These are phyloP conservation scores for Trichosanthes truncata DNA, from an alignment of 306 rosid species.

Conservation along the genomic window DNA sequence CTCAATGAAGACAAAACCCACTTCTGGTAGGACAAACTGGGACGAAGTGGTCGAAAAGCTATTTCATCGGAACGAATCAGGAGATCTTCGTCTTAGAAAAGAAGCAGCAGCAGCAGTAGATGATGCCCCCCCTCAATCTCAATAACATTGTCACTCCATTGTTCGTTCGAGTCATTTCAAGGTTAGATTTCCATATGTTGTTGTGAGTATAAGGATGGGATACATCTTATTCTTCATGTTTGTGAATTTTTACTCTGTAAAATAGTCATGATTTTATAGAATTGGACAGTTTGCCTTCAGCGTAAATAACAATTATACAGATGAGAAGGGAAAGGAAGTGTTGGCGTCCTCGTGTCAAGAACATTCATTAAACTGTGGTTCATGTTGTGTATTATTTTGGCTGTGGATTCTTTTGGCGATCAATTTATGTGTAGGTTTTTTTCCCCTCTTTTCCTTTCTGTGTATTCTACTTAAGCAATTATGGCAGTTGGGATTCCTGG, in stretches of 20 bases:
- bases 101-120: conserved; percentile 9
- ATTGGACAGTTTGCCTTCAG: conserved; percentile 3
- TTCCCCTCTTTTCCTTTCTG: neutral
- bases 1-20: conserved; percentile 20
- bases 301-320: neutral
- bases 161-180: neutral
- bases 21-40: conserved; percentile 44
- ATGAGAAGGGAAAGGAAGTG: neutral
- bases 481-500: no score
- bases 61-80: conserved; percentile 28
- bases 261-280: neutral
- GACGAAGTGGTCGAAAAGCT: conserved; percentile 60
- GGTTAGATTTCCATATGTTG: neutral
- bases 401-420: neutral
- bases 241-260: neutral
- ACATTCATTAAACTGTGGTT: neutral
- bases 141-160: neutral
- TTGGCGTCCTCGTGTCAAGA: neutral
- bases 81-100: conserved; percentile 17
- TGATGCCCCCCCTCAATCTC: neutral
- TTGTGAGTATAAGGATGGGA: neutral
- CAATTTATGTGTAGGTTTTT: neutral
- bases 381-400: neutral
- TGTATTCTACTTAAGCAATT: neutral
- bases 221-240: neutral